Percentiles rank a stretch among this genome's conserved stretches.
These are phyloP conservation scores for Colletotrichum sp. DNA, from an alignment of 2,329 filamentous ascomycete genomes.

Conservation along the genomic window DNA sequence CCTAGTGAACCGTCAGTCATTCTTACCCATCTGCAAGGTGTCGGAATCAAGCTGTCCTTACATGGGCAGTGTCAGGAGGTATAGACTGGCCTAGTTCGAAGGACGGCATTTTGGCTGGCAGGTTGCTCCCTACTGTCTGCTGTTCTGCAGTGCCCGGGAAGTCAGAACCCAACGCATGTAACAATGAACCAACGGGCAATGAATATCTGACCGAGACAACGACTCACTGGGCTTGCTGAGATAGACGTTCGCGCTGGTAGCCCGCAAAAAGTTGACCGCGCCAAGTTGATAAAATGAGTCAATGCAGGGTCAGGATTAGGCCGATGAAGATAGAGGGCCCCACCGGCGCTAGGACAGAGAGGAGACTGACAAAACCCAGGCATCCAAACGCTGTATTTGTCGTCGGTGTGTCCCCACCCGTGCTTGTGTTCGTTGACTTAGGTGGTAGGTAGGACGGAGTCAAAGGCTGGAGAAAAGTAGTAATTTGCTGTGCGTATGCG, in stretches of 20 bases:
- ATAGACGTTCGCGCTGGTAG: not conserved
- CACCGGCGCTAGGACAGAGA: not conserved
- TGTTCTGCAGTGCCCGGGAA: not conserved
- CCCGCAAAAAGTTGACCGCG: not conserved
- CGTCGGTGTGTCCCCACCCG: not conserved
- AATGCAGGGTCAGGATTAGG: not conserved
- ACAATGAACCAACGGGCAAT: not conserved
- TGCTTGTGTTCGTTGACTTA: not conserved
- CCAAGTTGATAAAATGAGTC: not conserved
- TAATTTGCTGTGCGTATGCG: not conserved
- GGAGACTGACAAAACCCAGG: not conserved
- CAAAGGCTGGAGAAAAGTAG: not conserved
- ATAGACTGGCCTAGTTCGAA: slow-evolving; percentile 72
- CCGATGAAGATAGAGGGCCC: not conserved
- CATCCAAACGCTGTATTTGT: not conserved
- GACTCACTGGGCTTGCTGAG: not conserved
- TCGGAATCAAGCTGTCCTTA: slow-evolving; percentile 46
- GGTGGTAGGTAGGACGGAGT: not conserved
- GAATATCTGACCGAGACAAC: not conserved
- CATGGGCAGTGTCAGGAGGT: slow-evolving; percentile 79
- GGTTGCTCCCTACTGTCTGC: not conserved
- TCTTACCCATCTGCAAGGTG: not conserved
- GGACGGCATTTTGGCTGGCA: slow-evolving; percentile 43
- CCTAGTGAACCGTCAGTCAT: slow-evolving; percentile 54
- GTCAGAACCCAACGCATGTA: not conserved